Conservation (phyloP, 106 monocot species). For the Platanthera zijinensis region DNA sequence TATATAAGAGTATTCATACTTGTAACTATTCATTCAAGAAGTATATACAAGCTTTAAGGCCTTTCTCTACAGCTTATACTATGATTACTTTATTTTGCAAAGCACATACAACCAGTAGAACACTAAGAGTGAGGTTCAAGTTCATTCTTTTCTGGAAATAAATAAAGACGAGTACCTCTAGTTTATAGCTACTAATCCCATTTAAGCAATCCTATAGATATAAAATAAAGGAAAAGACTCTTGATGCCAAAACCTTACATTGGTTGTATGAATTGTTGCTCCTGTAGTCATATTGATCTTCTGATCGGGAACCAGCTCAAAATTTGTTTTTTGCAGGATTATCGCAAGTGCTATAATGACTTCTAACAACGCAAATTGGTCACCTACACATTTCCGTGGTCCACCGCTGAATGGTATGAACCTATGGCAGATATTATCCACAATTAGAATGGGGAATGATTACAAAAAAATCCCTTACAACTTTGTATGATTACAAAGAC, state of each 20-base stretch:
- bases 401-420: conserved; percentile 98
- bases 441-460: background rate
- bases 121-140: background rate
- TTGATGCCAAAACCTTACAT: conserved; percentile 41
- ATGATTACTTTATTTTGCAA: too few species aligned
- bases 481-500: too few species aligned
- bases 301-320: conserved; percentile 74
- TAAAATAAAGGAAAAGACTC: background rate
- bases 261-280: conserved; percentile 93
- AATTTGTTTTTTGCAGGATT: conserved; percentile 67
- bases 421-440: conserved; percentile 19
- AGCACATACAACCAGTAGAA: background rate
- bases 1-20: too few species aligned
- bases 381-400: conserved; percentile 95
- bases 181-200: background rate
- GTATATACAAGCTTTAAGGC: too few species aligned
- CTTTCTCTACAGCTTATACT: too few species aligned
- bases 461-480: too few species aligned
- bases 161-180: background rate
- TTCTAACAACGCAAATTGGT: conserved; percentile 95
- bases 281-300: conserved; percentile 98
- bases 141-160: background rate
- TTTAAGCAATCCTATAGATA: background rate
- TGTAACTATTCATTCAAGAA: too few species aligned
- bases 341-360: conserved; percentile 77